A percentile compares a stretch with the other conserved stretches of the same genome.
Conservation (phyloP, 2,329 filamentous ascomycete species). For the Knufia fluminis region DNA sequence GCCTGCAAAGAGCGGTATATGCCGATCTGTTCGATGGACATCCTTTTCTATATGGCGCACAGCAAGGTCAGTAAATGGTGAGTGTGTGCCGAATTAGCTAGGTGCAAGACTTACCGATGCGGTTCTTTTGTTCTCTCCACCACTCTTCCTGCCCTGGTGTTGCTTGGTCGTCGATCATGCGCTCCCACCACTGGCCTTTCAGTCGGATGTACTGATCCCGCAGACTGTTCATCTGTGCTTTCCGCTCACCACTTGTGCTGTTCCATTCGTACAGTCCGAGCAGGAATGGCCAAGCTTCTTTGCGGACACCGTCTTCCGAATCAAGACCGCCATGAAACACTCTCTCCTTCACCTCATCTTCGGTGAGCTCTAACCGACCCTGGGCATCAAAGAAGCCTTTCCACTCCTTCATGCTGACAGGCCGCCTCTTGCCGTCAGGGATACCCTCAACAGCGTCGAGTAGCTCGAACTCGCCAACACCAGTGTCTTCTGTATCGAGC, state of each 20-base stretch:
- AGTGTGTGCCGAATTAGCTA: conserved; percentile 24
- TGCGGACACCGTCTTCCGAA: conserved; percentile 79
- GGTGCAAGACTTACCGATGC: conserved; percentile 64
- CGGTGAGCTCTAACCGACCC: conserved; percentile 67
- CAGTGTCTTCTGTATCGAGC: conserved; percentile 85
- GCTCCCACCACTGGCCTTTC: conserved; percentile 95
- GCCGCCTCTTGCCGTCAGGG: conserved; percentile 61
- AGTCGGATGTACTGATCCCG: conserved; percentile 89
- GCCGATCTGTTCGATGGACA: conserved; percentile 91
- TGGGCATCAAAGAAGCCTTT: conserved; percentile 72
- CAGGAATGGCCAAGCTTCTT: conserved; percentile 93
- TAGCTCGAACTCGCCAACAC: conserved; percentile 92
- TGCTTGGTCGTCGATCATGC: conserved; percentile 71
- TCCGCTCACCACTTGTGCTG: conserved; percentile 75
- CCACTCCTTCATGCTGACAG: conserved; percentile 79
- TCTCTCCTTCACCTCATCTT: conserved; percentile 92
- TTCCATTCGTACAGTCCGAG: conserved; percentile 91
- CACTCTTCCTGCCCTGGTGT: conserved; percentile 79
- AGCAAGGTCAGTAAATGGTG: conserved; percentile 39
- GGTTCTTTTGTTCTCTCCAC: conserved; percentile 88
- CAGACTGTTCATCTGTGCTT: conserved; percentile 70
- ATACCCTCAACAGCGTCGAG: conserved; percentile 69
- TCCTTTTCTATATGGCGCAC: conserved; percentile 73
- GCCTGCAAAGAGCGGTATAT: conserved; percentile 87
- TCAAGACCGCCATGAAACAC: conserved; percentile 91